Conservation (phyloP, 768 basidiomycete genomes). For the Daedaleopsis nitida region DNA sequence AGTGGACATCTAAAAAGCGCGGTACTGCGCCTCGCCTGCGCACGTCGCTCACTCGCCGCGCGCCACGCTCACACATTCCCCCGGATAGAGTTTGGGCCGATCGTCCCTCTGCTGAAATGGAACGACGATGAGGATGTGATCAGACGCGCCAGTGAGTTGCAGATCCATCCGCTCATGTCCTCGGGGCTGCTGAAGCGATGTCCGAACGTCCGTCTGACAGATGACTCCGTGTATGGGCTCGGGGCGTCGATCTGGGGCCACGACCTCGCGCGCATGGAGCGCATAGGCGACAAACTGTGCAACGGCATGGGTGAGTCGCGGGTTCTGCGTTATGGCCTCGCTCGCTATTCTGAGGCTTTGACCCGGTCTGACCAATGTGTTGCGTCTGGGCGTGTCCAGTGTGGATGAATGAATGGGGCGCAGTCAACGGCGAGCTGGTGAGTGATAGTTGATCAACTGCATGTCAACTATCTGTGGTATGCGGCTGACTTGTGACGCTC, state of each 20-base stretch:
- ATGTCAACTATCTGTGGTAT: background rate
- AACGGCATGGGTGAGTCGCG: slow-evolving; percentile 9
- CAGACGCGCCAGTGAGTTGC: slow-evolving; percentile 10
- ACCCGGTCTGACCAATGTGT: background rate
- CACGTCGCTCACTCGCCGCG: too few relatives aligned
- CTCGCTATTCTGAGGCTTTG: too few relatives aligned
- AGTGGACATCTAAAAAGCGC: too few relatives aligned
- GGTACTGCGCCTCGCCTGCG: too few relatives aligned
- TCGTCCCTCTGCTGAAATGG: slow-evolving; percentile 13
- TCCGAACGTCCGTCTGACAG: background rate
- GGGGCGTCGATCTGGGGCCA: slow-evolving; percentile 6
- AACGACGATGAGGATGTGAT: slow-evolving; percentile 12
- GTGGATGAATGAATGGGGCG: slow-evolving; percentile 12
- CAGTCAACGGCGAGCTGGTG: background rate
- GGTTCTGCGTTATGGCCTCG: too few relatives aligned
- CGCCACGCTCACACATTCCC: too few relatives aligned
- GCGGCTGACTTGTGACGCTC: background rate
- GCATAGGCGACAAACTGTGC: background rate
- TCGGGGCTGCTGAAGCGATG: background rate
- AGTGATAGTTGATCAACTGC: too few relatives aligned
- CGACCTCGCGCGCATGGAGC: background rate
- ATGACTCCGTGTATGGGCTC: slow-evolving; percentile 12
- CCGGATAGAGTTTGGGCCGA: slow-evolving; percentile 10
- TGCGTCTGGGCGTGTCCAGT: background rate
- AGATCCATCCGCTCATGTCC: background rate